Conservation (phyloP, 345 rosid species). For the Salix viminalis region DNA sequence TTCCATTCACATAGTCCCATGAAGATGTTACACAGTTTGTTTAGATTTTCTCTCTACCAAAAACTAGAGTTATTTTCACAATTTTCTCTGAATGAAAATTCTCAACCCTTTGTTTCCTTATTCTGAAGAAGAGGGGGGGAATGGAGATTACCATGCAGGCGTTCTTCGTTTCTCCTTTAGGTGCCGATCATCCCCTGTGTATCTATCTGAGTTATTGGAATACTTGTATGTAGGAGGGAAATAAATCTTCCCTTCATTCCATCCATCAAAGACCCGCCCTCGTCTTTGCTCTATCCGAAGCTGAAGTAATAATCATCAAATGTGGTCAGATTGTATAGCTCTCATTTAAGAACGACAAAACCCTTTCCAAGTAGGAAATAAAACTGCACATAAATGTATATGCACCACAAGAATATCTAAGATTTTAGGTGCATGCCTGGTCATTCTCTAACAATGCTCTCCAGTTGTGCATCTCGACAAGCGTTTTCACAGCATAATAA, state of each 20-base stretch:
- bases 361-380: neutral
- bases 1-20: neutral
- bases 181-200: slow-evolving; percentile 73
- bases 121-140: neutral
- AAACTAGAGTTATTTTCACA: neutral
- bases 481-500: slow-evolving; percentile 78
- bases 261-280: slow-evolving; percentile 80
- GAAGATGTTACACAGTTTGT: neutral
- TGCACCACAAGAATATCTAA: neutral
- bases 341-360: neutral
- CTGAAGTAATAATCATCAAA: slow-evolving; percentile 33
- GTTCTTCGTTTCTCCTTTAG: slow-evolving; percentile 92
- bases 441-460: slow-evolving; percentile 83
- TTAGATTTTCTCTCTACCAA: neutral
- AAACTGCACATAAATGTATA: neutral
- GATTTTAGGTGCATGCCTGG: slow-evolving; percentile 52
- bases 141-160: slow-evolving; percentile 73
- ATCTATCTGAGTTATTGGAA: slow-evolving; percentile 88
- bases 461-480: slow-evolving; percentile 99
- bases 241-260: slow-evolving; percentile 90
- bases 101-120: neutral
- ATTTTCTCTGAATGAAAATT: neutral
- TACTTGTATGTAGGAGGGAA: slow-evolving; percentile 99
- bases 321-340: slow-evolving; percentile 12
- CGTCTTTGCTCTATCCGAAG: slow-evolving; percentile 69